Evolutionary conservation across 345 rosid genomes (phyloP).

Genomic region (Salix caprea): DNA sequence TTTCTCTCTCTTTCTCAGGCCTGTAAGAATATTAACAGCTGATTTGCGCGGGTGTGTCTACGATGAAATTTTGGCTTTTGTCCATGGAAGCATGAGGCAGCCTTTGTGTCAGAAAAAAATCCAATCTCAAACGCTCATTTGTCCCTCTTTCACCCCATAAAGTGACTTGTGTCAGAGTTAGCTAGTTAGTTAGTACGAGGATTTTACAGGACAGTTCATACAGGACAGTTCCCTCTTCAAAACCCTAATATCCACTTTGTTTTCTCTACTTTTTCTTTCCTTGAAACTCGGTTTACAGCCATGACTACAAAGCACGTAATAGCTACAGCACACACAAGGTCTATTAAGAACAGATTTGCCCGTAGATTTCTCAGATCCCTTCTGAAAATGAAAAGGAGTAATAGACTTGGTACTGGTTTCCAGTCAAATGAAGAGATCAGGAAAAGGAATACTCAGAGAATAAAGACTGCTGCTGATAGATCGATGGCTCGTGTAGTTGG

Average conservation of each 20-base stretch:
- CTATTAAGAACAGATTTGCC: constrained; percentile 22
- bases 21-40: neutral
- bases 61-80: constrained; percentile 19
- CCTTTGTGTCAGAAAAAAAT: constrained; percentile 37
- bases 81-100: constrained; percentile 22
- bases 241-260: constrained; percentile 3
- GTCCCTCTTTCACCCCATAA: constrained; percentile 2
- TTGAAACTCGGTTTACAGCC: neutral
- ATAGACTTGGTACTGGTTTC: neutral
- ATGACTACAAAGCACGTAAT: neutral
- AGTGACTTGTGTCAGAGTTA: constrained; percentile 14
- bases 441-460: constrained; percentile 9
- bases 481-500: constrained; percentile 37
- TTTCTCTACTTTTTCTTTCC: neutral
- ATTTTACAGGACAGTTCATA: neutral
- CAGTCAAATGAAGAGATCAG: neutral
- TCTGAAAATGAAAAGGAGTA: neutral
- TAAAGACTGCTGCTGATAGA: constrained; percentile 31
- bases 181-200: constrained; percentile 7
- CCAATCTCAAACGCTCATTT: constrained; percentile 13
- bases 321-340: no score
- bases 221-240: no score
- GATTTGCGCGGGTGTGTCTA: constrained; percentile 5
- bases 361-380: constrained; percentile 24
- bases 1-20: neutral